Evolutionary conservation across 108 stramenopile species (phyloP).

Genomic region (Cylindrotheca closterium): DNA sequence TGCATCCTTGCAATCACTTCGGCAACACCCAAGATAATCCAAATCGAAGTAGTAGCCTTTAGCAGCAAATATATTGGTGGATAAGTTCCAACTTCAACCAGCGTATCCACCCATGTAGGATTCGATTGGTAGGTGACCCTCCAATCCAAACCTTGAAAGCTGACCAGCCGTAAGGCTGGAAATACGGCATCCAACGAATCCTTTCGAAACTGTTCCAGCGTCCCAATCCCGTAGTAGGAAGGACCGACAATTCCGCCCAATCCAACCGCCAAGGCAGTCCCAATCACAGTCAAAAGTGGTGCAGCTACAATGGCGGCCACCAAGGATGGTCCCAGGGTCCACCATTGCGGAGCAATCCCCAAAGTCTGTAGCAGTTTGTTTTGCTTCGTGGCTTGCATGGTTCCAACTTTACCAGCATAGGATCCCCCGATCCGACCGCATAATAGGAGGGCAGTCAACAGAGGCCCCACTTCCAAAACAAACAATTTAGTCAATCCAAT

Average conservation of each 20-base stretch:
- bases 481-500: constrained; percentile 81
- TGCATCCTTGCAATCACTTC: constrained; percentile 52
- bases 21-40: constrained; percentile 64
- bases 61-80: constrained; percentile 60
- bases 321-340: constrained; percentile 66
- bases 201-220: constrained; percentile 32
- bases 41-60: constrained; percentile 66
- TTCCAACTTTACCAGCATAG: constrained; percentile 80
- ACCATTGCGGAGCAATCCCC: constrained; percentile 61
- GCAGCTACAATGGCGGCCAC: constrained; percentile 69
- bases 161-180: constrained; percentile 46
- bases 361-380: constrained; percentile 65
- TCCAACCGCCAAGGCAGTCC: constrained; percentile 57
- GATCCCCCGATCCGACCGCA: constrained; percentile 80
- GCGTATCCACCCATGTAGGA: constrained; percentile 40
- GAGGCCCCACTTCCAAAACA: constrained; percentile 78
- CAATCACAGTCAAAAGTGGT: constrained; percentile 68
- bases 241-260: constrained; percentile 69
- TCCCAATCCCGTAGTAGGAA: constrained; percentile 58
- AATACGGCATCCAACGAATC: constrained; percentile 48
- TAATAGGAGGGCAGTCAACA: constrained; percentile 70
- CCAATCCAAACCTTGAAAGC: neutral
- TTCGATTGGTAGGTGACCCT: constrained; percentile 15
- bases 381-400: constrained; percentile 79
- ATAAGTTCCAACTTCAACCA: constrained; percentile 72